Conservation (phyloP, 805 yeast genomes). For the Kodamaea neixiangensis region DNA sequence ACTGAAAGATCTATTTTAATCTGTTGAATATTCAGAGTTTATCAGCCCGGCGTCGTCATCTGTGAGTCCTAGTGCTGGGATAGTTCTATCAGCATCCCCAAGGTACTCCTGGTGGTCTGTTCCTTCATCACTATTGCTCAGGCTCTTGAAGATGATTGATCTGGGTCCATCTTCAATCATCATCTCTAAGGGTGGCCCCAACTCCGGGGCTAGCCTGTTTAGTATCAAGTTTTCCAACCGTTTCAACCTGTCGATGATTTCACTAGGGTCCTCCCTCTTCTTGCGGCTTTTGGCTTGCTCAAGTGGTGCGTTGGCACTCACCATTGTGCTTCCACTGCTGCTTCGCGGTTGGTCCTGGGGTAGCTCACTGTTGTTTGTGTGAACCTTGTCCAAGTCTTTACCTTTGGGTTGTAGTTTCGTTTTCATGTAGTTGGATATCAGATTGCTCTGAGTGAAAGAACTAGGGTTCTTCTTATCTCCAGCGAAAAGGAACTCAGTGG, state of each 20-base stretch:
- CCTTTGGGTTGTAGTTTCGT: background rate
- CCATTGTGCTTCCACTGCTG: slow-evolving; percentile 2
- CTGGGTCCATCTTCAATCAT: slow-evolving; percentile 9
- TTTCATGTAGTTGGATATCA: background rate
- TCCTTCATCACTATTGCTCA: slow-evolving; percentile 5
- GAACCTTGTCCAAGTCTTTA: slow-evolving; percentile 13
- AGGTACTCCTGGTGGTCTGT: background rate
- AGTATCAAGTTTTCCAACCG: slow-evolving; percentile 16
- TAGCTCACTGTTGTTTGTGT: slow-evolving; percentile 15
- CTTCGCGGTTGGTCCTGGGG: background rate
- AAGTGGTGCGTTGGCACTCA: slow-evolving; percentile 3
- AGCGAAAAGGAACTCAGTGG: slow-evolving; percentile 6
- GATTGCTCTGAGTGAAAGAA: slow-evolving; percentile 1
- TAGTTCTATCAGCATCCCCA: background rate
- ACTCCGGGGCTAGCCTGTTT: slow-evolving; percentile 4
- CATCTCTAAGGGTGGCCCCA: slow-evolving; percentile 1
- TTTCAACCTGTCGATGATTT: slow-evolving; percentile 20
- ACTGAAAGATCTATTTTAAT: background rate
- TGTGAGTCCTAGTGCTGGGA: slow-evolving; percentile 10
- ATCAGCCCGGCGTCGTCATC: slow-evolving; percentile 26
- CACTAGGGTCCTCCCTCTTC: slow-evolving; percentile 11
- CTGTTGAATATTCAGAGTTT: slow-evolving; percentile 14
- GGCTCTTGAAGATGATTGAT: slow-evolving; percentile 9
- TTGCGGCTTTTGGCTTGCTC: slow-evolving; percentile 5
- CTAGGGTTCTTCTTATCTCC: slow-evolving; percentile 4